Base-by-base conservation (phyloP, 1,284 basidiomycete genomes). In the Ustilago trichophora region DNA sequence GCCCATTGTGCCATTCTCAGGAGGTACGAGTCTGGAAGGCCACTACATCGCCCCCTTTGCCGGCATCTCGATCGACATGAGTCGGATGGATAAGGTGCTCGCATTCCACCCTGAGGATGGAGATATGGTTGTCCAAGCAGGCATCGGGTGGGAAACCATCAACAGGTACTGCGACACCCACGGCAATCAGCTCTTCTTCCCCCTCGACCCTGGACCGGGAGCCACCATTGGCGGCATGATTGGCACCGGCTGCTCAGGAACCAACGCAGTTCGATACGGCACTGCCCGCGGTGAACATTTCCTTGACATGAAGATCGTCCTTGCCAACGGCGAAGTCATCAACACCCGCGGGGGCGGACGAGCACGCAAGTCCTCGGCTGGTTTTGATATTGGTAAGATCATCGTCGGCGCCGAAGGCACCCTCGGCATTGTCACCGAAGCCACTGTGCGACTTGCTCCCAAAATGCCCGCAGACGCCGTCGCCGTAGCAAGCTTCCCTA, bases 371-470 rank as follows among this genome's bases (percentile, higher is more conserved):
- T 94, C 91, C 0, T 89, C 91, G 0, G 92, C 92, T 0, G 94
- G 94, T 2, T 93, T 92, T 49, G 93, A 98, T 75, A 85, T 88
- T 1, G 94, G 92, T 1, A 93, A 94, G 73, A 82, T 97, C 15
- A 97, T 97, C 83, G 90, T 96, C 47, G 93, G 94, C 16, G 91
- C 93, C 0, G 94, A 98, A 80, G 94, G 94, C 1, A 97, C 93
- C 0, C 83, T 97, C 21, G 94, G 94, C 0, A 91, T 98, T 50
- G 86, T 97, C 27, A 94, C 92, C 0, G 93, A 96, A 82, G 91
- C 89, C 1, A 94, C 93, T 0, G 84, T 95, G 44, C 85, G 90
- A 6, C 85, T 96, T 6, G 87, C 91, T 0, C 93, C 93, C 0
- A 81, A 90, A 0, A 83, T 92, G n/a, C 90, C 90, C 4, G 40